Evolutionary conservation across 192 early-diverging fungal genomes (phyloP), one percentile per base, ranked within the genome.

Genomic region (Coemansia sp.): DNA sequence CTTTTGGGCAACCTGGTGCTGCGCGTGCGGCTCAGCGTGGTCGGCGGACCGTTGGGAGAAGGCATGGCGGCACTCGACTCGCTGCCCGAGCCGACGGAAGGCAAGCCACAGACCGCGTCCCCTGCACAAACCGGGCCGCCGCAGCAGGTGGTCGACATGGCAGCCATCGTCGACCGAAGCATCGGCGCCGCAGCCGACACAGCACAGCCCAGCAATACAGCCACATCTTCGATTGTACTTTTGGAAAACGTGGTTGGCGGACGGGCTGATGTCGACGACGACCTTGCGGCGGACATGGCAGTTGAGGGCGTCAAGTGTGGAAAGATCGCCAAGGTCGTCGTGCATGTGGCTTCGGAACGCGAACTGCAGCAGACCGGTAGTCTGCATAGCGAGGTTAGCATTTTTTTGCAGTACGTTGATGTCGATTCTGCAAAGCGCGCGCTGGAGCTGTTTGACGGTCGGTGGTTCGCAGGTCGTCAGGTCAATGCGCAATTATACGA

Each of bases 301-400:
- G 89, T 90, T 54, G 94, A 96, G 68, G 93, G 90, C 57, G 71
- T 71, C 64, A 94, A 94, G 73, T 94, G 88, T 64, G 94, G 94
- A 1, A 70, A 72, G 54, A 88, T 96, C 5, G 60, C 61, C 48
- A 85, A 84, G 40, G 91, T 94, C 0, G 77, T 86, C 32, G 83
- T 92, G 55, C 85, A 87, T 61, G 68, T 85, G 60, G 81, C 71
- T 29, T 63, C 76, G 52, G 62, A 66, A 11, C 66, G 56, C 25
- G 82, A 76, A 45, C 36, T 55, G 14, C 55, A 50, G 54, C 65
- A 61, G 29, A 17, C 56, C 6, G 61, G 7, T 22, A 38, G 48
- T 28, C 28, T 11, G 36, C 66, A 64, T 5, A 72, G 82, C 32
- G 69, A 83, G 1, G 89, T 94, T n/a, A 84, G 86, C 68, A 88